phyloP scores from a whole-genome alignment of 257 asterid species.

The Ballota nigra region DNA sequence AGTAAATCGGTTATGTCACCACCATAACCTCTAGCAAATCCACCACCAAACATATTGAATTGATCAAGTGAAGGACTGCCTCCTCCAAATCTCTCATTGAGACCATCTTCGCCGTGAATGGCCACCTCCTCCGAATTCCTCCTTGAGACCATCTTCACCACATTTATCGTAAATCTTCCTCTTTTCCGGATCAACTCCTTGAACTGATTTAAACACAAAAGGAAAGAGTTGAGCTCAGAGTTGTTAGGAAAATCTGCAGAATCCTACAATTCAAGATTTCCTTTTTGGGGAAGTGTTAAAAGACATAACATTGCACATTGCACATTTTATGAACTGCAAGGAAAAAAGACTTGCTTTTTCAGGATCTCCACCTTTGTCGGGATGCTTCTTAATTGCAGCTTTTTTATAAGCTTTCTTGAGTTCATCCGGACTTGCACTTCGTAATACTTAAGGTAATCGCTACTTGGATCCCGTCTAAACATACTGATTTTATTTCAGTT shows the following conservation, averaged over 20 bases:
- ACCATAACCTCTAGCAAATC: slow-evolving; percentile 22
- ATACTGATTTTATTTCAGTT: slow-evolving; percentile 19
- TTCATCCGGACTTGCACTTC: slow-evolving; percentile 49
- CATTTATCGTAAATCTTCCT: slow-evolving; percentile 45
- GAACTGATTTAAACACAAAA: slow-evolving; percentile 34
- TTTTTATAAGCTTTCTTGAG: slow-evolving; percentile 56
- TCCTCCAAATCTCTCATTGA: too few relatives aligned
- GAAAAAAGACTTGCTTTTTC: slow-evolving; percentile 36
- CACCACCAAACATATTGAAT: slow-evolving; percentile 41
- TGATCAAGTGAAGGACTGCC: too few relatives aligned
- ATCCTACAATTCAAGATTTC: not conserved
- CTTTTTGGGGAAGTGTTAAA: not conserved
- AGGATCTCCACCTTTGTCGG: slow-evolving; percentile 66
- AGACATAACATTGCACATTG: not conserved
- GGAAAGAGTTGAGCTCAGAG: not conserved
- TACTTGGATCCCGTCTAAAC: slow-evolving; percentile 44
- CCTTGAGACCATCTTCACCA: slow-evolving; percentile 61
- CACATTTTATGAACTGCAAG: not conserved
- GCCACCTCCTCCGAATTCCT: slow-evolving; percentile 44
- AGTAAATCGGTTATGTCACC: slow-evolving; percentile 26
- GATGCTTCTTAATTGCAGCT: slow-evolving; percentile 56
- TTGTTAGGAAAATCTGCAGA: not conserved
- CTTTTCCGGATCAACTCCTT: slow-evolving; percentile 57
- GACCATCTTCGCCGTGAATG: too few relatives aligned
- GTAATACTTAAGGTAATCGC: slow-evolving; percentile 44